Evolutionary conservation across 169 alveolate species (phyloP), one percentile per base, ranked within the genome.

Genomic region (Cytauxzoon felis): DNA sequence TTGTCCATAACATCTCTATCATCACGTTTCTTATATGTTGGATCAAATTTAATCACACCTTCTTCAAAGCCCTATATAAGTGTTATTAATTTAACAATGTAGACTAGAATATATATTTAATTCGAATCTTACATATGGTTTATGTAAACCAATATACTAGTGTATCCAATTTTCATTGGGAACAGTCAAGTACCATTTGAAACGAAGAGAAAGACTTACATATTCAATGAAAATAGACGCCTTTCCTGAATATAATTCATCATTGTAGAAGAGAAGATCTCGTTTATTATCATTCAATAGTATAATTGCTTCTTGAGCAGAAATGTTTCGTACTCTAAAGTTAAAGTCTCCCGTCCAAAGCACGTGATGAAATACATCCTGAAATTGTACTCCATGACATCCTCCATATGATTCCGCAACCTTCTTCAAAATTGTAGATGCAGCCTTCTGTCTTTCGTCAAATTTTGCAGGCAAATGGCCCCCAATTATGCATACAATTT

Each of bases 311-410:
- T 57, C 47, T 27, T 53, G 23, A 13, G 78, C 53, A 30, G 78
- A 53, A 3, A 66, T 56, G 58, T 66, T 40, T n/a, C 60, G 13
- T 19, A 66, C 73, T 18, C 92, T 54, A 78, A 87, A 87, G 59
- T 89, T 89, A 82, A 89, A 89, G 62, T 89, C 94, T 16, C 94
- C 94, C 21, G 90, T 82, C 94, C 94, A 89, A n/a, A 89, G 50
- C 29, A 89, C 75, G 79, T 89, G 94, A 62, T 89, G 94, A 71
- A 89, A 89, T 4, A 89, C 91, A 26, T 85, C 88, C 16, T 82
- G 58, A 61, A 89, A 81, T 21, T 73, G 76, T 3, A 81, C 64
- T 5, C 83, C 82, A n/a, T 54, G 30, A 54, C 67, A 58, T 54
- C 38, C 64, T n/a, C 92, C 81, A 66, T 80, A 89, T 26, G 69